Percentiles rank a stretch among this genome's conserved stretches.
These are phyloP conservation scores for Zygosaccharomyces kombuchaensis DNA, from an alignment of 805 yeast genomes.

Conservation along the genomic window DNA sequence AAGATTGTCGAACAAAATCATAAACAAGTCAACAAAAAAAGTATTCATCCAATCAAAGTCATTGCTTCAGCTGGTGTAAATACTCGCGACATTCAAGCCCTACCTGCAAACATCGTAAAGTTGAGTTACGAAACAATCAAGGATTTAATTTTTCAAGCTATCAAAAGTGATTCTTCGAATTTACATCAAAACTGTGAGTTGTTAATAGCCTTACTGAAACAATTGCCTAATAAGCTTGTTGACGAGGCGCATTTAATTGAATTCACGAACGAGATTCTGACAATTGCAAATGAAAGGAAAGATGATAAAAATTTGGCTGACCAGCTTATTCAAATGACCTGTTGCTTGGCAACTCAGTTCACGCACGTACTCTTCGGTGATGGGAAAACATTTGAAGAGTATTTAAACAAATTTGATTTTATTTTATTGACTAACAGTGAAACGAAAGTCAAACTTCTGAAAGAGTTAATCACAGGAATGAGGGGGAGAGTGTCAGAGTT, in stretches of 20 bases:
- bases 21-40: background rate
- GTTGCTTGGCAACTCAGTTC: constrained; percentile 5
- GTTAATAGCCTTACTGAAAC: constrained; percentile 8
- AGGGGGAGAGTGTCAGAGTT: constrained; percentile 15
- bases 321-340: constrained; percentile 3
- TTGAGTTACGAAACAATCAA: constrained; percentile 12
- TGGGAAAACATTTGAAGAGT: constrained; percentile 2
- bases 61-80: constrained; percentile 25
- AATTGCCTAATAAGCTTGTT: constrained; percentile 8
- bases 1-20: background rate
- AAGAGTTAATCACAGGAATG: constrained; percentile 12
- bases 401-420: background rate
- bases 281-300: constrained; percentile 1
- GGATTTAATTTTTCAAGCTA: constrained; percentile 7
- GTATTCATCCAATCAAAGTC: constrained; percentile 20
- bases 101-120: constrained; percentile 11
- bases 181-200: constrained; percentile 5
- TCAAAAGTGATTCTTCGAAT: constrained; percentile 7
- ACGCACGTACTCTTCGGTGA: constrained; percentile 4
- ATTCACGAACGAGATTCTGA: constrained; percentile 1
- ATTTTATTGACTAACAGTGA: constrained; percentile 2
- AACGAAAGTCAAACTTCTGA: constrained; percentile 11
- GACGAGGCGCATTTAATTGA: constrained; percentile 1
- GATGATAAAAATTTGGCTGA: background rate
- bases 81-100: constrained; percentile 17